Conservation (phyloP, 805 yeast genomes). For the Lipomyces kockii region DNA sequence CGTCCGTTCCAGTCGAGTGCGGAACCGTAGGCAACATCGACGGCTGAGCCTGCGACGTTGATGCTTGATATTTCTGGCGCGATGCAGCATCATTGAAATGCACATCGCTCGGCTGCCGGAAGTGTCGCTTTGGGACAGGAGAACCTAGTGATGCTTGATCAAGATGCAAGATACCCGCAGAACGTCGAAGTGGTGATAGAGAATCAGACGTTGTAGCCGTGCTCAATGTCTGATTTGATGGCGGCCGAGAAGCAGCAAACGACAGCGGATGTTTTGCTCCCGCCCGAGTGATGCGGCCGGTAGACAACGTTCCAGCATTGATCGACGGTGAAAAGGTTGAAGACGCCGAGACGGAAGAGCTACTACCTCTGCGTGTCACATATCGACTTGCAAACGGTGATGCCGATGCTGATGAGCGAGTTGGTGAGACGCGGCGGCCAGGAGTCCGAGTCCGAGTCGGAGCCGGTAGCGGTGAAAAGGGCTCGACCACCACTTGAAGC, state of each 20-base stretch:
- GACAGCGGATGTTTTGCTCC: constrained; percentile 29
- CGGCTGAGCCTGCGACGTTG: not conserved
- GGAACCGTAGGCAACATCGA: not conserved
- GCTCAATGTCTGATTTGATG: not conserved
- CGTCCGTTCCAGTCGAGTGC: not conserved
- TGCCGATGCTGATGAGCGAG: constrained; percentile 16
- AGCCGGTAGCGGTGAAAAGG: constrained; percentile 30
- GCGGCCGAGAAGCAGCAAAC: not conserved
- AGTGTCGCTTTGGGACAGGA: constrained; percentile 30
- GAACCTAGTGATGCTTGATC: constrained; percentile 46
- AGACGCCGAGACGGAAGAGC: not conserved
- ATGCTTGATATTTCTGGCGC: not conserved
- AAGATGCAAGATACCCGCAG: constrained; percentile 49
- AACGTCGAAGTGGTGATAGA: constrained; percentile 46
- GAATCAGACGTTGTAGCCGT: constrained; percentile 6
- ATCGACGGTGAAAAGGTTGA: not conserved
- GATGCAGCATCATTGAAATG: not conserved
- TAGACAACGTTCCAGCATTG: constrained; percentile 7
- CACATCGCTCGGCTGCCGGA: constrained; percentile 1
- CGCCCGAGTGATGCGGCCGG: constrained; percentile 30
- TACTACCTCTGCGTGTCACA: constrained; percentile 14
- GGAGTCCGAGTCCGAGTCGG: constrained; percentile 26
- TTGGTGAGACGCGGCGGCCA: constrained; percentile 26
- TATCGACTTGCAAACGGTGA: constrained; percentile 20
- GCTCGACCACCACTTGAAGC: constrained; percentile 28